These are phyloP conservation scores for Aphanomyces cochlioides DNA, from an alignment of 352 stramenopile species.

Conservation along the genomic window DNA sequence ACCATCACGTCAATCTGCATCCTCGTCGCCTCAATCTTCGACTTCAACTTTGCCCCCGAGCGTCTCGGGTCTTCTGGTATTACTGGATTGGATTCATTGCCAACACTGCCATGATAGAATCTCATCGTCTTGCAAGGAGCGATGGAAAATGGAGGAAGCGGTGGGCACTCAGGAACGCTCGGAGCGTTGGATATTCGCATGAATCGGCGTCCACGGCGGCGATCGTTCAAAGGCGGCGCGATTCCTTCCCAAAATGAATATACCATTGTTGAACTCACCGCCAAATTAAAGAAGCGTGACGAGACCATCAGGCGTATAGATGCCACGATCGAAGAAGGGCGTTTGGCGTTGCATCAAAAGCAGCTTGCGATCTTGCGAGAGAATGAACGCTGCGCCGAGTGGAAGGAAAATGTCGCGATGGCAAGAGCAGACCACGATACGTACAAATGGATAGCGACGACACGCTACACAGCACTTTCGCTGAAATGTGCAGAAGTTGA, in stretches of 20 bases:
- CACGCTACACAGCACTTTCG: neutral
- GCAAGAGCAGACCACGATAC: neutral
- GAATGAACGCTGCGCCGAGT: neutral
- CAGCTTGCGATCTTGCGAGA: neutral
- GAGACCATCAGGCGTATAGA: neutral
- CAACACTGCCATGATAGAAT: conserved; percentile 1
- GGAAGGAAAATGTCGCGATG: neutral
- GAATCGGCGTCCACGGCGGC: neutral
- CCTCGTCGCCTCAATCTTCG: too few species aligned
- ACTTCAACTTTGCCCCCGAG: neutral
- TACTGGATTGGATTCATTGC: neutral
- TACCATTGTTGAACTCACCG: conserved; percentile 10
- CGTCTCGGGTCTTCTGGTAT: conserved; percentile 9
- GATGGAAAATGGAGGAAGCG: neutral
- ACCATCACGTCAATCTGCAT: too few species aligned
- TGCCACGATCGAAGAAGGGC: conserved; percentile 1
- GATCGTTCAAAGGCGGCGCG: conserved; percentile 13
- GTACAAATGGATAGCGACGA: neutral
- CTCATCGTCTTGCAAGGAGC: conserved; percentile 16
- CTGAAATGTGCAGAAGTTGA: neutral
- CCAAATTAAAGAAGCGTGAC: conserved; percentile 3
- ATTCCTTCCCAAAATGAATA: conserved; percentile 8
- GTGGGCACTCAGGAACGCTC: neutral
- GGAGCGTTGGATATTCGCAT: neutral
- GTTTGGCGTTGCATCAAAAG: neutral